Evolutionary conservation across 2,329 filamentous ascomycete genomes (phyloP).

Genomic region (Neoscytalidium dimidiatum): DNA sequence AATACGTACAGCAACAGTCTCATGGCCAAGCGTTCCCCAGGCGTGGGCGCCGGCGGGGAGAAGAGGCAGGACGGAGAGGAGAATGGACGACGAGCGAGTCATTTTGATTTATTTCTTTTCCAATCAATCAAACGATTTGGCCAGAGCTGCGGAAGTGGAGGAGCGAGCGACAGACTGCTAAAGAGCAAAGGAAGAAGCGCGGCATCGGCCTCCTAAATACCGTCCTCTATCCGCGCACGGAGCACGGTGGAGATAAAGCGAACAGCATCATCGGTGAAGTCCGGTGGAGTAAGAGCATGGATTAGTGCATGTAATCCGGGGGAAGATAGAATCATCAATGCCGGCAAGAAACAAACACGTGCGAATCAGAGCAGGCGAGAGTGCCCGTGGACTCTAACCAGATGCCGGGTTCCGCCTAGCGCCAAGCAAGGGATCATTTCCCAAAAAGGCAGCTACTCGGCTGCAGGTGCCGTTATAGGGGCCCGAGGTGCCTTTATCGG

Average conservation of each 20-base stretch:
- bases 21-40: slow-evolving; percentile 58
- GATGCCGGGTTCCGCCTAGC: slow-evolving; percentile 15
- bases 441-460: slow-evolving; percentile 3
- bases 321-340: background rate
- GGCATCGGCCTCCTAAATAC: background rate
- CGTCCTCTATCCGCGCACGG: background rate
- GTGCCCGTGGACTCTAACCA: background rate
- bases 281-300: background rate
- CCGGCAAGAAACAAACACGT: background rate
- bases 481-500: background rate
- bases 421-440: slow-evolving; percentile 1
- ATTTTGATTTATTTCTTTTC: background rate
- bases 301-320: background rate
- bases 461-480: background rate
- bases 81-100: background rate
- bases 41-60: slow-evolving; percentile 32
- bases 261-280: slow-evolving; percentile 2
- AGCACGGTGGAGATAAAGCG: slow-evolving; percentile 1
- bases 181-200: background rate
- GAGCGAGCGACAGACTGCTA: background rate
- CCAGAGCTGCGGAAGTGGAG: background rate
- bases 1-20: slow-evolving; percentile 56
- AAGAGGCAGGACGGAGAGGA: slow-evolving; percentile 19
- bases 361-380: slow-evolving; percentile 1
- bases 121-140: background rate